These are phyloP conservation scores for Silybum marianum DNA, from an alignment of 129 eudicot species.

Conservation along the genomic window DNA sequence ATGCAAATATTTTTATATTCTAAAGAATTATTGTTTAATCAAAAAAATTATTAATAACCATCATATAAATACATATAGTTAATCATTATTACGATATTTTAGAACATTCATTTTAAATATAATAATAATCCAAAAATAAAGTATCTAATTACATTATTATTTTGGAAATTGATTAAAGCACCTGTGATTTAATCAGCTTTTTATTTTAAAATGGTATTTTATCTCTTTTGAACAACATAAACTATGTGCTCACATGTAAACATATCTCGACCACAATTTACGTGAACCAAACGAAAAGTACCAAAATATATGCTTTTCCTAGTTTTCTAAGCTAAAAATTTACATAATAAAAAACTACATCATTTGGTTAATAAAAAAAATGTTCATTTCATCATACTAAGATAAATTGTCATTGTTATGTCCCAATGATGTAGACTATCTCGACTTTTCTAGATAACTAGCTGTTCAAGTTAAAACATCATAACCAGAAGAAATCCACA, in stretches of 20 bases:
- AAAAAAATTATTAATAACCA: no score
- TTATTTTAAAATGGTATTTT: neutral
- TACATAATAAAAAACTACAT: neutral
- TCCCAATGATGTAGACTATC: neutral
- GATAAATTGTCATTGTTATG: neutral
- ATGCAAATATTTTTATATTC: no score
- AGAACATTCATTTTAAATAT: neutral
- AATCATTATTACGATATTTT: no score
- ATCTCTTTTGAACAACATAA: slow-evolving; percentile 4
- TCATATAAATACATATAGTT: no score
- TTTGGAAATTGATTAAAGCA: neutral
- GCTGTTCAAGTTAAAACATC: neutral
- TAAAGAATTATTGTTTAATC: no score
- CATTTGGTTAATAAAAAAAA: neutral
- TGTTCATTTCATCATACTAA: neutral
- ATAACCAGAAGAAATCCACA: neutral
- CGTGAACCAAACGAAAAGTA: slow-evolving; percentile 26
- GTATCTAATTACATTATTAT: neutral
- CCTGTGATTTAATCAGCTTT: no score
- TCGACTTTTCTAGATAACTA: neutral
- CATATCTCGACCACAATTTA: slow-evolving; percentile 3
- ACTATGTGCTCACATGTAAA: neutral
- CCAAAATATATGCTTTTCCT: slow-evolving; percentile 23
- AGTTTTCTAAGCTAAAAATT: slow-evolving; percentile 9
- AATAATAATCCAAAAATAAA: no score